Percentiles rank a stretch among this genome's conserved stretches.
Conservation (phyloP, 108 stramenopile species). For the Fistulifera pelliculosa region DNA sequence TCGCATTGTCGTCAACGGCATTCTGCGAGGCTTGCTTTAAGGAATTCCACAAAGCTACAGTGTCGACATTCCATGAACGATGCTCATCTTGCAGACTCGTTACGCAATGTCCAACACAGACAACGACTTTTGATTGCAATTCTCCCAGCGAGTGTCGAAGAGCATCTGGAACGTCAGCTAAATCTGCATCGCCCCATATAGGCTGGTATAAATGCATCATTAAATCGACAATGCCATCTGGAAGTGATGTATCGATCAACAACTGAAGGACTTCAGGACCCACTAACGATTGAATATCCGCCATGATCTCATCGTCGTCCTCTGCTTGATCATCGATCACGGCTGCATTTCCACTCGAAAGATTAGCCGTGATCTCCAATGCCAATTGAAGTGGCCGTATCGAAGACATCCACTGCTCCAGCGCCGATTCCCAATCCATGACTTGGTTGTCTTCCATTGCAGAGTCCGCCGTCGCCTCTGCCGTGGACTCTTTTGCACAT, state of each 20-base stretch:
- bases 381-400: constrained; percentile 28
- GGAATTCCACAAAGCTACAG: not conserved
- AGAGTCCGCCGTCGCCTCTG: not conserved
- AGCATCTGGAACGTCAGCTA: too few species aligned
- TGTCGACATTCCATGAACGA: not conserved
- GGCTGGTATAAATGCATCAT: too few species aligned
- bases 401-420: not conserved
- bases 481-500: not conserved
- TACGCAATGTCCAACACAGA: constrained; percentile 26
- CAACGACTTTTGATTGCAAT: constrained; percentile 30
- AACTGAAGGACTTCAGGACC: too few species aligned
- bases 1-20: not conserved
- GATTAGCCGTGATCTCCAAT: constrained; percentile 55
- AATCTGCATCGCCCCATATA: too few species aligned
- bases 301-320: constrained; percentile 21
- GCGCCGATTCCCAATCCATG: not conserved
- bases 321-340: constrained; percentile 9
- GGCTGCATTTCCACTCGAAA: constrained; percentile 12
- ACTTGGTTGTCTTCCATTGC: constrained; percentile 1
- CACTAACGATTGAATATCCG: not conserved
- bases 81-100: not conserved
- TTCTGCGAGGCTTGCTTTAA: not conserved
- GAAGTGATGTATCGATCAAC: too few species aligned
- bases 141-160: constrained; percentile 10
- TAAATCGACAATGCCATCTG: too few species aligned